Evolutionary conservation across 148 eudicot species (phyloP), one percentile per base, ranked within the genome.

Genomic region (Camellia lanceoleosa): DNA sequence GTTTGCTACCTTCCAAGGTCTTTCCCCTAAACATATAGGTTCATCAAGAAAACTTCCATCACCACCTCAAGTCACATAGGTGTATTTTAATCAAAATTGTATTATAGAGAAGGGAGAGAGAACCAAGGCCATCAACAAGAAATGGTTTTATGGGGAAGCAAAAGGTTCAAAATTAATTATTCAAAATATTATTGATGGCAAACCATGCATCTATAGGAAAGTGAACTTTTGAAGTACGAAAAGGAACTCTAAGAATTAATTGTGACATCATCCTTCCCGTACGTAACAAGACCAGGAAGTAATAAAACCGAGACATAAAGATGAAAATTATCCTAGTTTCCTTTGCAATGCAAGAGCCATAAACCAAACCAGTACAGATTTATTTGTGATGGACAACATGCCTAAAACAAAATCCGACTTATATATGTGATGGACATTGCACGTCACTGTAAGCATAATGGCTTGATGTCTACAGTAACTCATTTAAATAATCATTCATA

Each of bases 1-100:
- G 88, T 96, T 98, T 9, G 98, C 91, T 79, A 92, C 87, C 87
- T 93, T 96, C 99, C 99, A 96, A 18, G 99, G 99, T 69, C 90
- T 87, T 66, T 85, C 91, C 75, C 80, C 89, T 66, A 86, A 73
- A 68, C 89, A 90, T 89, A 80, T 44, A 43, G 67, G 55, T 59
- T 72, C 81, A 84, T 79, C 42, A 59, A 79, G 3, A 61, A 38
- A 60, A 44, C 19, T 18, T 67, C 13, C 76, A 75, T 81, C 49
- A n/a, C 20, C 49, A n/a, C 20, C 49, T 46, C 79, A 58, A 76
- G 7, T 38, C 11, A 73, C 18, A 5, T 71, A 62, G 18, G 52
- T 15, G 56, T 30, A 10, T 73, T 62, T 13, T 12, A 15, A 70
- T 14, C 19, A 62, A 64, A 2, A 59, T 13, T 43, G 18, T 11